phyloP scores from a whole-genome alignment of 768 basidiomycete genomes.

The Phylloporus scabripes region DNA sequence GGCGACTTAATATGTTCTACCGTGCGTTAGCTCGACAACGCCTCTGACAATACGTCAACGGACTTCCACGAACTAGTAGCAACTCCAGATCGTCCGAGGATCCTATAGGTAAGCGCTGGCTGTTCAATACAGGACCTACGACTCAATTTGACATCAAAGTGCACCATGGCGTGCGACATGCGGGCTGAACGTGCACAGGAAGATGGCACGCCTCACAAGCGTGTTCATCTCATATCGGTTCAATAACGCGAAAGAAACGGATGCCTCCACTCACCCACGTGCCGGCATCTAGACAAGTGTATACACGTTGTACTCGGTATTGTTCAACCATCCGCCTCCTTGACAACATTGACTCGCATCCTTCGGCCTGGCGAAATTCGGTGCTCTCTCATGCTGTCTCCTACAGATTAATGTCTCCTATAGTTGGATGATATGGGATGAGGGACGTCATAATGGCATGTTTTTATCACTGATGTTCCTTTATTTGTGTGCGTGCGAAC shows the following conservation, averaged over 20 bases:
- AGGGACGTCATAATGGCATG: conserved; percentile 24
- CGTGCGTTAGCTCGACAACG: conserved; percentile 15
- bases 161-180: conserved; percentile 25
- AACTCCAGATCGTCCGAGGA: conserved; percentile 15
- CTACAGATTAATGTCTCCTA: conserved; percentile 27
- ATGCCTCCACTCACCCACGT: conserved; percentile 16
- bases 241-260: neutral
- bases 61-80: conserved; percentile 12
- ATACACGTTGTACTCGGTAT: conserved; percentile 30
- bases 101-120: neutral
- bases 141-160: too few species aligned
- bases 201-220: conserved; percentile 32
- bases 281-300: conserved; percentile 20
- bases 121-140: too few species aligned
- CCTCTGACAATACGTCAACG: conserved; percentile 3
- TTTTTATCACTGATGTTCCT: conserved; percentile 25
- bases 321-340: conserved; percentile 35
- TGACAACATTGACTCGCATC: conserved; percentile 14
- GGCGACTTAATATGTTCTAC: conserved; percentile 27
- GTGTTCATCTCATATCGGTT: conserved; percentile 4
- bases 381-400: conserved; percentile 20
- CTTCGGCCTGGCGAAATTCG: conserved; percentile 14
- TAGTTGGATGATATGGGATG: conserved; percentile 31
- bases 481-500: too few species aligned
- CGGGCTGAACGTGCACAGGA: conserved; percentile 8